phyloP scores from a whole-genome alignment of 2,329 filamentous ascomycete species.

The Aspergillus sp. region DNA sequence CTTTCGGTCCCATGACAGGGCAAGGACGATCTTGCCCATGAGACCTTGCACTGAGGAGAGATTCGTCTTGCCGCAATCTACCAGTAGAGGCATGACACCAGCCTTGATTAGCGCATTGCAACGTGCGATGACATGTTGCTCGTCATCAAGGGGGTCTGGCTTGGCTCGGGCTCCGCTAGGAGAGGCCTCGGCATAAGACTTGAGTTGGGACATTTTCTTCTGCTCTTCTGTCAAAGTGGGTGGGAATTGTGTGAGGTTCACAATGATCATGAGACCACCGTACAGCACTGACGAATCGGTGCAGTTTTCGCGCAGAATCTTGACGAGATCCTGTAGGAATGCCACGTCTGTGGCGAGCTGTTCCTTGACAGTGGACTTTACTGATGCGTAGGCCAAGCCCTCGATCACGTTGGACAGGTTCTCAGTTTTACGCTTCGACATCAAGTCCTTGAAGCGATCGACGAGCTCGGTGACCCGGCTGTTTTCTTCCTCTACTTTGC shows the following conservation, averaged over 20 bases:
- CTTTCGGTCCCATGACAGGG: slow-evolving; percentile 72
- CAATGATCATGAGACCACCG: slow-evolving; percentile 80
- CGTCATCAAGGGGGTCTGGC: slow-evolving; percentile 70
- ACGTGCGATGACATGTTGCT: slow-evolving; percentile 72
- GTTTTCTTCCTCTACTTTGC: slow-evolving; percentile 40
- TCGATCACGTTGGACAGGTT: slow-evolving; percentile 79
- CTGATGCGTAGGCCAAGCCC: slow-evolving; percentile 86
- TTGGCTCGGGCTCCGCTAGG: slow-evolving; percentile 66
- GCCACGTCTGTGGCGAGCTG: slow-evolving; percentile 67
- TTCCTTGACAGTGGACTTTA: slow-evolving; percentile 84
- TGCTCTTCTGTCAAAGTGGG: slow-evolving; percentile 83
- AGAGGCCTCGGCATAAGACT: slow-evolving; percentile 87
- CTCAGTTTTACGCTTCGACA: slow-evolving; percentile 43
- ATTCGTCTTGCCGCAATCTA: slow-evolving; percentile 69
- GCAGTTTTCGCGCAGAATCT: slow-evolving; percentile 48
- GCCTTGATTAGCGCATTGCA: slow-evolving; percentile 79
- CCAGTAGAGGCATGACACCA: slow-evolving; percentile 73
- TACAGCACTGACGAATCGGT: slow-evolving; percentile 74
- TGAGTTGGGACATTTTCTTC: slow-evolving; percentile 86
- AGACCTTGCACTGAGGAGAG: slow-evolving; percentile 72
- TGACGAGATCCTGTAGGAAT: slow-evolving; percentile 70
- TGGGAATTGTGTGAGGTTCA: slow-evolving; percentile 80
- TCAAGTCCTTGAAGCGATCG: slow-evolving; percentile 54
- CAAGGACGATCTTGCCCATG: slow-evolving; percentile 73
- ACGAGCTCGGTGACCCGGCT: slow-evolving; percentile 56